Evolutionary conservation across 2,329 filamentous ascomycete genomes (phyloP).

Genomic region (Cladosporium sphaerospermum): DNA sequence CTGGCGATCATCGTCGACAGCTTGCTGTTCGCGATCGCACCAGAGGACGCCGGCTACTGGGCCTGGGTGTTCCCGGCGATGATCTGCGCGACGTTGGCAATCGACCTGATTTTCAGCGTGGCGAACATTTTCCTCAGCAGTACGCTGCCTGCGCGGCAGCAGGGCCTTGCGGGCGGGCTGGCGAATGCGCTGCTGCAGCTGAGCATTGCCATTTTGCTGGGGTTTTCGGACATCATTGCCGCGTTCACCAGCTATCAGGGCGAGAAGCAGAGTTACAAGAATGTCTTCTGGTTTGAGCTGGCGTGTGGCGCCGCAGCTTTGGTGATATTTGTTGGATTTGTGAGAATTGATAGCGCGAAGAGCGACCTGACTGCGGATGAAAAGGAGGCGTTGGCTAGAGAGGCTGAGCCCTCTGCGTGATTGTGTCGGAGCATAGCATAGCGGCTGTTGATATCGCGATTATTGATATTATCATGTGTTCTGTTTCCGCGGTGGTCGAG

Average conservation of each 20-base stretch:
- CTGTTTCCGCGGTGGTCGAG: too few species aligned
- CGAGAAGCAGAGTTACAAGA: slow-evolving; percentile 51
- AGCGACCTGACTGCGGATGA: slow-evolving; percentile 55
- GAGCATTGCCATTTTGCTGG: slow-evolving; percentile 65
- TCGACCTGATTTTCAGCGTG: slow-evolving; percentile 71
- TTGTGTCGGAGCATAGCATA: too few species aligned
- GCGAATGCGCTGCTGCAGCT: slow-evolving; percentile 67
- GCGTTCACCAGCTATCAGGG: slow-evolving; percentile 43
- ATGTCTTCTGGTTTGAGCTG: slow-evolving; percentile 61
- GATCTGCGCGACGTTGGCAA: slow-evolving; percentile 63
- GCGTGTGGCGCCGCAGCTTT: slow-evolving; percentile 49
- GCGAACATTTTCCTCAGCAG: slow-evolving; percentile 71
- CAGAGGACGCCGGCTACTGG: slow-evolving; percentile 57
- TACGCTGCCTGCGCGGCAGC: slow-evolving; percentile 57
- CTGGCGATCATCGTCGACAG: slow-evolving; percentile 53
- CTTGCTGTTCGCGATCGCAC: slow-evolving; percentile 60
- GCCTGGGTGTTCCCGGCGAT: slow-evolving; percentile 66
- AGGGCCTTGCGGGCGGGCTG: slow-evolving; percentile 65
- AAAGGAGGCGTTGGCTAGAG: slow-evolving; percentile 29
- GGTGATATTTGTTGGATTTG: slow-evolving; percentile 47
- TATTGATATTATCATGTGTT: too few species aligned
- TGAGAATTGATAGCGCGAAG: slow-evolving; percentile 50
- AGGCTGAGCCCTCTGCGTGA: neutral
- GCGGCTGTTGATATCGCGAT: too few species aligned
- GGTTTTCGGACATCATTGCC: slow-evolving; percentile 59